Percentiles rank a stretch among this genome's conserved stretches.
These are phyloP conservation scores for Symbiodinium pilosum DNA, from an alignment of 73 alveolate species.

Conservation along the genomic window DNA sequence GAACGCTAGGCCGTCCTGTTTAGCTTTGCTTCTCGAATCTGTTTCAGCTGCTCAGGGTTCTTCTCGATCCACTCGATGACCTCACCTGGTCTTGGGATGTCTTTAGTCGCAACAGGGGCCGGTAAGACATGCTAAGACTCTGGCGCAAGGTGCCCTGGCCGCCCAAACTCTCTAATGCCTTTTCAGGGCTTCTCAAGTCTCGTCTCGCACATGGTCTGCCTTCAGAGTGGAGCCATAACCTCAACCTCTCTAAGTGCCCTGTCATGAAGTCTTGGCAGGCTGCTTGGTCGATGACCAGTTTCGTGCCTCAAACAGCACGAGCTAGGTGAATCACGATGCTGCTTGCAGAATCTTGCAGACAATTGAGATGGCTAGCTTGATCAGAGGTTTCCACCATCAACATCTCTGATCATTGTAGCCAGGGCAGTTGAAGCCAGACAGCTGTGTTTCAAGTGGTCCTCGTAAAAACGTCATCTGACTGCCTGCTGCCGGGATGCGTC, in stretches of 20 bases:
- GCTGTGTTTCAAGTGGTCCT: too few relatives aligned
- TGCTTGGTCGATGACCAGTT: background rate
- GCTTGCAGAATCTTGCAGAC: too few relatives aligned
- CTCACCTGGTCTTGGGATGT: conserved; percentile 1
- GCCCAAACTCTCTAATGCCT: conserved; percentile 66
- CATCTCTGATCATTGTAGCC: too few relatives aligned
- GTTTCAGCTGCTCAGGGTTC: conserved; percentile 50
- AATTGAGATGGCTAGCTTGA: too few relatives aligned
- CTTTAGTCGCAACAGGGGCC: background rate
- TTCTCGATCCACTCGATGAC: conserved; percentile 90
- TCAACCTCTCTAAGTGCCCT: background rate
- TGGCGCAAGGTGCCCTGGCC: conserved; percentile 63
- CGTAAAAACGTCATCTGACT: background rate
- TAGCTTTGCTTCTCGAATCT: conserved; percentile 66
- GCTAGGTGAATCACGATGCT: too few relatives aligned
- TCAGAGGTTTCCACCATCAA: too few relatives aligned
- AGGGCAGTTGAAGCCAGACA: too few relatives aligned
- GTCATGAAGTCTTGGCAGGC: background rate
- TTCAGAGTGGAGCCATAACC: background rate
- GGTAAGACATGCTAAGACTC: background rate
- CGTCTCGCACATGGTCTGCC: too few relatives aligned
- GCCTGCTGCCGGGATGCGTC: conserved; percentile 59
- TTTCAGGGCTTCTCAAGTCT: too few relatives aligned
- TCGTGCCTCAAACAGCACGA: background rate
- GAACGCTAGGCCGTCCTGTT: conserved; percentile 24